Evolutionary conservation across 2,329 filamentous ascomycete species (phyloP), one percentile per base, ranked within the genome.

Genomic region (Penicillium paneum): DNA sequence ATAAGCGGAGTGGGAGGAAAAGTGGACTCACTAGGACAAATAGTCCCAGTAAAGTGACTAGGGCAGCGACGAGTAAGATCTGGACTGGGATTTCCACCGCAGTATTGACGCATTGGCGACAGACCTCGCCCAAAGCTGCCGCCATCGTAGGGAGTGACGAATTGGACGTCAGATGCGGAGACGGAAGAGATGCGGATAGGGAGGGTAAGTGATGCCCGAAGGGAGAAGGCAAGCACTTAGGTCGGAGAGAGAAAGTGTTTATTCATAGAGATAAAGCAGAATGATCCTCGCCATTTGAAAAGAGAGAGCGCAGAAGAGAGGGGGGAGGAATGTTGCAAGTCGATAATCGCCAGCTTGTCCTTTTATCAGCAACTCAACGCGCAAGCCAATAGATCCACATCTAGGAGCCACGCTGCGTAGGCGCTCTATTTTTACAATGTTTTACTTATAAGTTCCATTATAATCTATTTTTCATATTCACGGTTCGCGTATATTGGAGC

Each of bases 21-120:
- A 15, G 13, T 45, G 21, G 19, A 70, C 71, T 59, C 63, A 75
- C 72, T 48, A 73, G 62, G 47, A 72, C 60, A 55, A 69, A 57
- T 31, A 72, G 52, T 17, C 73, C 71, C 21, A 66, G 15, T 12
- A 60, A 39, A n/a, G 66, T 73, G 28, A 68, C 64, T 26, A 65
- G 42, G 3, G 68, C n/a, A 17, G 69, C 61, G 15, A 58, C 58
- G 10, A 73, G 46, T 35, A 73, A 54, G 39, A 73, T 58, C 34
- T 60, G 57, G 28, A 59, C 44, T 29, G 73, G 72, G 36, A 71
- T 62, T 11, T 59, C 61, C 32, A 61, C 58, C 35, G 70, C 51
- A n/a, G 65, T 54, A 31, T 64, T 53, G n/a, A 67, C 54, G 61
- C 73, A 74, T 43, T 69, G 66, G 38, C 64, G 60, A 62, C 71